phyloP scores from a whole-genome alignment of 2,329 filamentous ascomycete genomes.

The Fusarium longipes region DNA sequence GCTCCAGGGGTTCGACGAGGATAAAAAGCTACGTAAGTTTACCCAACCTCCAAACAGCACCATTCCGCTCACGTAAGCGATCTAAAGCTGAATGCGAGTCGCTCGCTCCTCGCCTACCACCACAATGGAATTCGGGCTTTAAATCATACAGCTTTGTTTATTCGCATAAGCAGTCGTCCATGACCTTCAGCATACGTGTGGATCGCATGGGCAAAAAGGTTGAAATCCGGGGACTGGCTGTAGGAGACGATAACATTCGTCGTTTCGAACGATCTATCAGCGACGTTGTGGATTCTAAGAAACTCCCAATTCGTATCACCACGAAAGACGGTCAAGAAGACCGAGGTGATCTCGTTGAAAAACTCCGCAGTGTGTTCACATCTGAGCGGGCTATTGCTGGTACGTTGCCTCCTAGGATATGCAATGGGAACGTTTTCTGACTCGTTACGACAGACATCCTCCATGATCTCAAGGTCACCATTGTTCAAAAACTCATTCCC shows the following conservation, averaged over 20 bases:
- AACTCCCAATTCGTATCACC: constrained; percentile 67
- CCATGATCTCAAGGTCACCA: constrained; percentile 76
- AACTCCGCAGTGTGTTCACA: constrained; percentile 75
- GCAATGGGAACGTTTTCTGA: neutral
- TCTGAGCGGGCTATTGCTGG: constrained; percentile 72
- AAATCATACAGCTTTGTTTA: constrained; percentile 86
- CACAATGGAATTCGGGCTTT: constrained; percentile 81
- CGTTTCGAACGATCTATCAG: constrained; percentile 77
- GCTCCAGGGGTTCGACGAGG: constrained; percentile 85
- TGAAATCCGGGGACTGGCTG: constrained; percentile 81
- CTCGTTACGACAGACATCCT: constrained; percentile 66
- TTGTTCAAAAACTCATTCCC: constrained; percentile 87
- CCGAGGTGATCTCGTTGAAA: constrained; percentile 59
- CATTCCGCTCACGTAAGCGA: constrained; percentile 21
- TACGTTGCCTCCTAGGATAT: constrained; percentile 31
- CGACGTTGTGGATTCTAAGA: constrained; percentile 76
- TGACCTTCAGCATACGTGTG: constrained; percentile 84
- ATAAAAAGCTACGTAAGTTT: constrained; percentile 74
- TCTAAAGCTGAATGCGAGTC: constrained; percentile 60
- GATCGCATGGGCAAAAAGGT: constrained; percentile 85
- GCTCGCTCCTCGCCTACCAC: constrained; percentile 72
- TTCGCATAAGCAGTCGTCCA: constrained; percentile 84
- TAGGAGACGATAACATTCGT: constrained; percentile 83
- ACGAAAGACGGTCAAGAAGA: constrained; percentile 61
- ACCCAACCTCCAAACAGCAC: neutral